A percentile compares a stretch with the other conserved stretches of the same genome.
Evolutionary conservation across 192 early-diverging fungal species (phyloP).

Genomic region (Jimgerdemannia flammicorona): DNA sequence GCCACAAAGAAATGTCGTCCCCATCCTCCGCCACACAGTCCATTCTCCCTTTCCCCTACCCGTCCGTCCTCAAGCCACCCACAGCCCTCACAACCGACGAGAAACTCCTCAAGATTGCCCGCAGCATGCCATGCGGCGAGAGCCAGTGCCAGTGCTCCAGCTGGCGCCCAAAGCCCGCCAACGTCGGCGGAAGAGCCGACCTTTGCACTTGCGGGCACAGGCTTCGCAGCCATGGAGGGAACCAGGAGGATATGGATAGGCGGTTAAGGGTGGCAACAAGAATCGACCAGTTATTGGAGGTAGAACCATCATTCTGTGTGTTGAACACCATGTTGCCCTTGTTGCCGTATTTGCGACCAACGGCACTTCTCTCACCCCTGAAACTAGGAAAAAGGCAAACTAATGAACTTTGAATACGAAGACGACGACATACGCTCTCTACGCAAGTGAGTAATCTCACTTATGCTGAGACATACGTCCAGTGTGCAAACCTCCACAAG

Average conservation of each 20-base stretch:
- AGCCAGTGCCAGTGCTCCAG: conserved; percentile 40
- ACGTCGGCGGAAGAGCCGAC: conserved; percentile 23
- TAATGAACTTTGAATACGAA: conserved; percentile 45
- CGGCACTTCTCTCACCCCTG: neutral
- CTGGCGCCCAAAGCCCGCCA: conserved; percentile 40
- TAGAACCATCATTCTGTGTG: conserved; percentile 2
- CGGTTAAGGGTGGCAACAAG: conserved; percentile 45
- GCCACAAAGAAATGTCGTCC: neutral
- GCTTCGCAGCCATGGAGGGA: conserved; percentile 39
- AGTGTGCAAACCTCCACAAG: too few species aligned
- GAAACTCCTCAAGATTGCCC: conserved; percentile 43
- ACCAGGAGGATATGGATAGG: conserved; percentile 41
- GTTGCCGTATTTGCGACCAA: neutral
- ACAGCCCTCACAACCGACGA: conserved; percentile 30
- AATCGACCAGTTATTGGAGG: conserved; percentile 45
- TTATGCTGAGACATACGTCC: too few species aligned
- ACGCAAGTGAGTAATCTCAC: conserved; percentile 31
- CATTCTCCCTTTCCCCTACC: conserved; percentile 17
- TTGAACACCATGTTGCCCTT: neutral
- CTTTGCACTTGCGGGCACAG: conserved; percentile 46
- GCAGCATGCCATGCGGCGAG: conserved; percentile 39
- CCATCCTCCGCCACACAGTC: neutral
- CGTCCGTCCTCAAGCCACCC: conserved; percentile 29
- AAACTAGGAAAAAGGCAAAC: conserved; percentile 47
- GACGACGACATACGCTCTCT: conserved; percentile 44